Base-by-base conservation (phyloP, 2,329 filamentous ascomycete species). In the Curvularia verruculosa region DNA sequence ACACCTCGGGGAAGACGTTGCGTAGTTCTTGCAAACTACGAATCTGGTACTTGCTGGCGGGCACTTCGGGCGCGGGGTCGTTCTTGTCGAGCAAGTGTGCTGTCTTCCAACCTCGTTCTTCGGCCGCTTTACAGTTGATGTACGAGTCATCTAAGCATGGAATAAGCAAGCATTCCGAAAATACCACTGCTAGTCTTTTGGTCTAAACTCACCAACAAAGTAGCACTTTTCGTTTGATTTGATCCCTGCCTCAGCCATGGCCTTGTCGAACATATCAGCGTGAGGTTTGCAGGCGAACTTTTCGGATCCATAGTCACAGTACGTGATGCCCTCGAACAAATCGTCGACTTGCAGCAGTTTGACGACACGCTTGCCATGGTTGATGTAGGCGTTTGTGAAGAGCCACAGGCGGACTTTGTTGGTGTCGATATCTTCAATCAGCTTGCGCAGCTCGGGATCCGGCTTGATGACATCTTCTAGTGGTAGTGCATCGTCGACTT, bases 361-460 rank as follows among this genome's bases (percentile, higher is more conserved):
- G 12, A 97, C 87, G 0, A 99, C 95, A 40, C 92, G 81, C 70
- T 86, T 88, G 29, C 87, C 95, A 71, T 99, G 95, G 31, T 83
- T 98, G 63, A 96, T 81, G 70, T 99, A 97, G 21, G 96, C 95
- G 72, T 99, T 99, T 1, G 96, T 99, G 69, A 99, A 89, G 1
- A 99, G 86, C 95, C 96, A 99, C 28, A 92, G 81, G 62, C 87
- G 92, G 62, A 97, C 90, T 74, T 96, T 96, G 69, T 81, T 85
- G 57, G 78, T 88, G 77, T 99, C 93, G 52, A 99, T 87, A 64
- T 93, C 90, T 74, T 89, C 82, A 5, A 99, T 86, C 44, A 99
- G 78, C 69, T 84, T 82, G 48, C 91, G 88, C 40, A 98, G 82
- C 69, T 87, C 82, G 0, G 87, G 84, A 68, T 96, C 87, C 0